These are phyloP conservation scores for Aureobasidium leucospermi DNA, from an alignment of 2,329 filamentous ascomycete genomes.

Conservation along the genomic window DNA sequence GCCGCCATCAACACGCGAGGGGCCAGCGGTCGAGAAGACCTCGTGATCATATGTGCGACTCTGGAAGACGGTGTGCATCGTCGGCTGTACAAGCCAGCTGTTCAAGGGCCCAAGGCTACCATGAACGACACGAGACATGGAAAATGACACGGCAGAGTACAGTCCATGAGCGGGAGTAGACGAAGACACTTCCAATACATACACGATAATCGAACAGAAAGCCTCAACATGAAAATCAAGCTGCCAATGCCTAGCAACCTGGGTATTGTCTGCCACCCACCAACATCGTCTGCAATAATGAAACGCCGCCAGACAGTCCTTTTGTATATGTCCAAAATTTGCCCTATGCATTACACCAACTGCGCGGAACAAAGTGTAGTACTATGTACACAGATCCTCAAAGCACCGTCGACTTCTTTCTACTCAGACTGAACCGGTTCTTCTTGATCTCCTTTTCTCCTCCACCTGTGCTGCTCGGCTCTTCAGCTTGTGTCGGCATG, in stretches of 20 bases:
- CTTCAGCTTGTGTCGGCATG: constrained; percentile 19
- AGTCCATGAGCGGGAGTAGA: no score
- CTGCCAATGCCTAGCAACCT: background rate
- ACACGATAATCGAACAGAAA: constrained; percentile 5
- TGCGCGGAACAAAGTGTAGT: background rate
- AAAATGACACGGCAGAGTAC: no score
- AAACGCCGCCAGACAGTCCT: background rate
- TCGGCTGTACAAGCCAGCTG: background rate
- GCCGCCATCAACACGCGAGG: background rate
- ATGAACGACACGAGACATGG: no score
- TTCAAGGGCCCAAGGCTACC: background rate
- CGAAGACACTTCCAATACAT: background rate
- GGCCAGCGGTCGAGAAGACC: background rate
- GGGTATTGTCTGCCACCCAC: background rate
- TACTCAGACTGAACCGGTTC: constrained; percentile 60
- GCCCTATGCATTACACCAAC: constrained; percentile 4
- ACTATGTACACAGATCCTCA: constrained; percentile 3
- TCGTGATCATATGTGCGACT: no score
- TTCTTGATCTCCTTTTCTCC: constrained; percentile 40
- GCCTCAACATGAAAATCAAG: background rate
- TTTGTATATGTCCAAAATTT: constrained; percentile 6
- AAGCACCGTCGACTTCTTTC: constrained; percentile 53
- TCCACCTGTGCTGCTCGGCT: constrained; percentile 6
- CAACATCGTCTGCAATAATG: background rate
- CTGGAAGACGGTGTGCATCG: no score